These are phyloP conservation scores for Skeletonema menzelii DNA, from an alignment of 108 stramenopile species.

Conservation along the genomic window DNA sequence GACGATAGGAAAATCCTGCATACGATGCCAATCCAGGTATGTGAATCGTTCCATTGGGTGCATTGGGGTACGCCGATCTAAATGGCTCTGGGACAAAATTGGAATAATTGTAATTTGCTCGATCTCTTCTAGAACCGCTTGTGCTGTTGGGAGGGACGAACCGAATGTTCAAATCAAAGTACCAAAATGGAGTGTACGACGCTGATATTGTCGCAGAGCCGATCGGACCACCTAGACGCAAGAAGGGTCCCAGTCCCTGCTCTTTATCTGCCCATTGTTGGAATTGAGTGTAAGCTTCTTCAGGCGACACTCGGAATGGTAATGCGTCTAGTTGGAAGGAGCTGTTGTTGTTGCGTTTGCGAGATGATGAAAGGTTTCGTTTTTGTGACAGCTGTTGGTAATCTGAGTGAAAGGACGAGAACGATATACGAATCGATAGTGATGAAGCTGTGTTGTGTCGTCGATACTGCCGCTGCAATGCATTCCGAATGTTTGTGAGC, in stretches of 20 bases:
- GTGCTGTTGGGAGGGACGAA: conserved; percentile 35
- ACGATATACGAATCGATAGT: no score
- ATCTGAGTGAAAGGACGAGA: no score
- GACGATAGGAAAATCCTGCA: conserved; percentile 75
- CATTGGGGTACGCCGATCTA: conserved; percentile 35
- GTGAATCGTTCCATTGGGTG: conserved; percentile 51
- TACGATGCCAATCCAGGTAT: conserved; percentile 76
- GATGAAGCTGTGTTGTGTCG: no score
- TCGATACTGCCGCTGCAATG: no score
- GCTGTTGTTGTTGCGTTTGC: no score
- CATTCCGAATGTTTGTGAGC: no score
- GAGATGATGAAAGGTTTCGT: no score
- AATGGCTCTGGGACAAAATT: conserved; percentile 50
- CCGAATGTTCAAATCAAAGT: conserved; percentile 77
- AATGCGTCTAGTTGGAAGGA: conserved; percentile 68
- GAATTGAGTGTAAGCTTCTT: conserved; percentile 70
- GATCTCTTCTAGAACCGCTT: conserved; percentile 7
- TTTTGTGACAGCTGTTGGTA: no score
- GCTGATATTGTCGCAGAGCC: conserved; percentile 54
- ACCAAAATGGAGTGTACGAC: conserved; percentile 74
- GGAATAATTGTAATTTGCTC: conserved; percentile 30
- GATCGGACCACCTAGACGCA: conserved; percentile 29
- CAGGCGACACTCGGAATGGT: conserved; percentile 69
- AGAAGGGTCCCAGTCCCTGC: conserved; percentile 68
- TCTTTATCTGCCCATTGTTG: conserved; percentile 68